Base-by-base conservation (phyloP, 495 filamentous ascomycete species). In the Aspergillus steynii region DNA sequence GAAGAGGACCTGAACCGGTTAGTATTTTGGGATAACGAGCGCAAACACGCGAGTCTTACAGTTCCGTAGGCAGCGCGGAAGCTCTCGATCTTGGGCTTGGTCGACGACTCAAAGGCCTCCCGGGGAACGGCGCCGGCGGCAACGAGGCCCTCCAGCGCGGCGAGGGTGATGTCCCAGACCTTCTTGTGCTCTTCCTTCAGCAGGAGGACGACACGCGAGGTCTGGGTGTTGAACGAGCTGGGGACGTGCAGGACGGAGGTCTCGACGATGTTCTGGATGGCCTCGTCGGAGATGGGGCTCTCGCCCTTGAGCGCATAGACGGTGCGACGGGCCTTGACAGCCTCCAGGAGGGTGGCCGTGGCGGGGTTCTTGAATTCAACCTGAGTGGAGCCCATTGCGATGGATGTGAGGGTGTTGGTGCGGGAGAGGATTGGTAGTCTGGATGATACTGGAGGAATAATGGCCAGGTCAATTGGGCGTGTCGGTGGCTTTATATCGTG, bases 151-250 rank as follows among this genome's bases (percentile, higher is more conserved):
- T 79, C 77, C 64, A 82, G 71, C 0, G 69, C 71, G n/a, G 70
- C 57, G 28, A 73, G 72, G 31, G 77, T 74, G 50, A 82, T 72
- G 54, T 81, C 77, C 82, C 82, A 84, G 10, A 82, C 71, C 76
- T 82, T 80, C 66, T 78, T 57, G 73, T 83, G 81, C 68, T 83
- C 74, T 53, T 83, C 74, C 67, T 77, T 77, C 55, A 83, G 60
- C 14, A 83, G 67, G 4, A 84, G 68, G 12, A 81, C 74, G 10
- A 77, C 58, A 28, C 82, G 80, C 9, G 76, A 77, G 50, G 81
- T 80, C 68, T 84, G 82, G 59, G 77, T 80, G 71, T 84, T 82
- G 74, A 82, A 84, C 20, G 82, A 74, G 65, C 74, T 79, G 61
- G 82, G 82, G 4, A 76, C 70, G 58, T 78, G 73, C 27, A 79